Evolutionary conservation across 148 eudicot species (phyloP).

Genomic region (Silene uniflora): DNA sequence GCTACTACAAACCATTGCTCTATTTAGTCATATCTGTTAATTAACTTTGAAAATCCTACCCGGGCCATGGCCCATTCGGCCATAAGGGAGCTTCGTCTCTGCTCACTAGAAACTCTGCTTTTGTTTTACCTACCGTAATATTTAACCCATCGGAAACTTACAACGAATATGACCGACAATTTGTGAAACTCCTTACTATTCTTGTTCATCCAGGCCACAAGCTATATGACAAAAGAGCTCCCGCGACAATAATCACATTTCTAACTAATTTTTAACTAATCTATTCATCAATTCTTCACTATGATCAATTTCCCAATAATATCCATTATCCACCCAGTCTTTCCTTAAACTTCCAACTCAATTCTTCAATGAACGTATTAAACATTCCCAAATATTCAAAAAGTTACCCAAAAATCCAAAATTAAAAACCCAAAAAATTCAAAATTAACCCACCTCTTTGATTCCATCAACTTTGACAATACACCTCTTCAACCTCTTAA

Average conservation of each 20-base stretch:
- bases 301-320: not conserved
- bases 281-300: not conserved
- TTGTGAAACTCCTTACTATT: no score
- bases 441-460: not conserved
- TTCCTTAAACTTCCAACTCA: not conserved
- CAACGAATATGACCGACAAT: no score
- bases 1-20: no score
- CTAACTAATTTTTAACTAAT: not conserved
- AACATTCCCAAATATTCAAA: not conserved
- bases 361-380: not conserved
- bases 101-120: no score
- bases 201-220: no score
- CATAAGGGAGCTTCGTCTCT: no score
- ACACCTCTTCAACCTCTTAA: not conserved
- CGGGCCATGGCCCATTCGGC: no score
- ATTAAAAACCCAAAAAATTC: no score
- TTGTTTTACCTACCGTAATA: no score
- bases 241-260: not conserved
- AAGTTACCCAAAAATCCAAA: not conserved
- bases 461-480: not conserved
- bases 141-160: no score
- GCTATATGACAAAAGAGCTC: not conserved
- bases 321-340: not conserved
- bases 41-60: no score
- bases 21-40: no score